A percentile compares a stretch with the other conserved stretches of the same genome.
phyloP scores from a whole-genome alignment of 1,284 basidiomycete genomes.

The Acaromyces ingoldii region DNA sequence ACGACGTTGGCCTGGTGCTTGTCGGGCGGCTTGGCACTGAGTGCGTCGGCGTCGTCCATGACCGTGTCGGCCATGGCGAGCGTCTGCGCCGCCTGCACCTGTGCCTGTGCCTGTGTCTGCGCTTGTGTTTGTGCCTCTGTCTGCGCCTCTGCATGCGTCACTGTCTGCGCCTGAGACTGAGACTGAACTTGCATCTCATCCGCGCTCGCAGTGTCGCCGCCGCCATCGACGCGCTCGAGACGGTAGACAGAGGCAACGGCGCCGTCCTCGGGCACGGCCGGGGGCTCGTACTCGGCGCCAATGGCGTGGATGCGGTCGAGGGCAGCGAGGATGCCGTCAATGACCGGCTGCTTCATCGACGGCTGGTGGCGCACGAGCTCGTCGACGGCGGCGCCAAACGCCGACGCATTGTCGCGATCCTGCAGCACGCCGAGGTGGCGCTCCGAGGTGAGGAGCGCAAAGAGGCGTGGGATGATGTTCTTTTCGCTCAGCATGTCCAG shows the following conservation, averaged over 20 bases:
- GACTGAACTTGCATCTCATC: too few relatives aligned
- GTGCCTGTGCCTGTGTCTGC: not conserved
- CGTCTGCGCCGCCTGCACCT: conserved; percentile 4
- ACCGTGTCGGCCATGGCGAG: conserved; percentile 34
- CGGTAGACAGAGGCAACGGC: too few relatives aligned
- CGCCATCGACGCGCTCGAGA: too few relatives aligned
- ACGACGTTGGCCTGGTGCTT: conserved; percentile 30
- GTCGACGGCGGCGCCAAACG: conserved; percentile 84
- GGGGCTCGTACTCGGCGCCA: conserved; percentile 57
- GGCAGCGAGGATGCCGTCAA: conserved; percentile 67
- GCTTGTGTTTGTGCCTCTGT: not conserved
- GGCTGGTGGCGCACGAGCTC: conserved; percentile 97
- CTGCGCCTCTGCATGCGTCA: not conserved
- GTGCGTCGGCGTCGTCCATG: conserved; percentile 21
- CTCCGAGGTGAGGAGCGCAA: conserved; percentile 79
- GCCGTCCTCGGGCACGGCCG: too few relatives aligned
- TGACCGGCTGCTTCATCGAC: conserved; percentile 70
- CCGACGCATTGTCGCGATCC: conserved; percentile 85
- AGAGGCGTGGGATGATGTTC: conserved; percentile 74
- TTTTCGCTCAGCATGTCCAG: conserved; percentile 71
- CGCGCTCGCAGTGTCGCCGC: not conserved
- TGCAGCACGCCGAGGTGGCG: conserved; percentile 77
- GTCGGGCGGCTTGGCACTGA: conserved; percentile 24
- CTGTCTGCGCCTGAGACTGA: too few relatives aligned
- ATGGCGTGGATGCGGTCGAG: conserved; percentile 69